phyloP scores from a whole-genome alignment of 306 rosid genomes.

The Acacia confusa region DNA sequence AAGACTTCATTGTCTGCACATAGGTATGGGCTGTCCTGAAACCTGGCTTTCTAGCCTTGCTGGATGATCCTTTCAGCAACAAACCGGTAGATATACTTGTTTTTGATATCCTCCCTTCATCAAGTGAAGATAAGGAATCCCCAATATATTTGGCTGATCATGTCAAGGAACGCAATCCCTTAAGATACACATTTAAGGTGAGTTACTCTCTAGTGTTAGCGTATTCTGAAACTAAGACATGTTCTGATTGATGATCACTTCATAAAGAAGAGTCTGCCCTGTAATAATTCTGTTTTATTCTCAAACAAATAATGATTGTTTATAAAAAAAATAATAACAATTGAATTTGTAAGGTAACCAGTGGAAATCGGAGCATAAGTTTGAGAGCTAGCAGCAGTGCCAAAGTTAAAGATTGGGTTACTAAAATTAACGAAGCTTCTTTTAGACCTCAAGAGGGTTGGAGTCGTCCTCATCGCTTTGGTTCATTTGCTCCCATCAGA shows the following conservation, averaged over 20 bases:
- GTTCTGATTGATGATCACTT: slow-evolving; percentile 1
- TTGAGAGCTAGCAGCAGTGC: slow-evolving; percentile 71
- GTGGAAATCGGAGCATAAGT: slow-evolving; percentile 80
- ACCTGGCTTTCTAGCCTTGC: slow-evolving; percentile 95
- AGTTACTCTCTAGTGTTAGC: slow-evolving; percentile 13
- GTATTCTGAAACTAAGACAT: background rate
- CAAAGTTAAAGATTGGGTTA: slow-evolving; percentile 88
- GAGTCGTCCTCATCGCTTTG: slow-evolving; percentile 95
- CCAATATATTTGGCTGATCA: slow-evolving; percentile 67
- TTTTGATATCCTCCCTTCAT: slow-evolving; percentile 85
- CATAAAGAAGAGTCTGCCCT: background rate
- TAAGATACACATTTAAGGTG: slow-evolving; percentile 82
- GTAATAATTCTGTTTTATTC: slow-evolving; percentile 11
- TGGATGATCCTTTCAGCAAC: slow-evolving; percentile 79
- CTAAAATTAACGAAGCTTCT: slow-evolving; percentile 86
- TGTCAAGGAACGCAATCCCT: slow-evolving; percentile 78
- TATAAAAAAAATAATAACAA: background rate
- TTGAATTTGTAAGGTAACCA: slow-evolving; percentile 54
- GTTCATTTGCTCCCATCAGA: slow-evolving; percentile 93
- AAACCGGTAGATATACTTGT: slow-evolving; percentile 80
- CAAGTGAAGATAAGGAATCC: slow-evolving; percentile 69
- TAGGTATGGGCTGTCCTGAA: slow-evolving; percentile 98
- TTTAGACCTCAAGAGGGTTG: slow-evolving; percentile 92
- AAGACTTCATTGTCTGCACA: slow-evolving; percentile 26
- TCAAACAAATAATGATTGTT: slow-evolving; percentile 1